Evolutionary conservation across 768 basidiomycete genomes (phyloP).

Genomic region (Tephrocybe sp.): DNA sequence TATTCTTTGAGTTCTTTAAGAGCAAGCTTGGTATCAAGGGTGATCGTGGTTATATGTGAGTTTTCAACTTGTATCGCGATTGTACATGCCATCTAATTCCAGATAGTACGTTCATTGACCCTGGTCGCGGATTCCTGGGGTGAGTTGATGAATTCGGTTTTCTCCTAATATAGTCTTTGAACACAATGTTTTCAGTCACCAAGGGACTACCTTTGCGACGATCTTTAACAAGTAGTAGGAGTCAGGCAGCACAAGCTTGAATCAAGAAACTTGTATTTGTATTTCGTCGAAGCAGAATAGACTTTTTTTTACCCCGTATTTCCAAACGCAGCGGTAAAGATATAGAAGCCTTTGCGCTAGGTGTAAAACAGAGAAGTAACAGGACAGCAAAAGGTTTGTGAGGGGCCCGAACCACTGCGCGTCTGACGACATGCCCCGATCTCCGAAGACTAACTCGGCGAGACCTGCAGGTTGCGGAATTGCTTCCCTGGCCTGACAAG

Average conservation of each 20-base stretch:
- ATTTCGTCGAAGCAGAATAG: not conserved
- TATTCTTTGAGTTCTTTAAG: constrained; percentile 52
- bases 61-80: not conserved
- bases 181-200: constrained; percentile 24
- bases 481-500: constrained; percentile 88
- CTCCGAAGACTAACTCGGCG: constrained; percentile 93
- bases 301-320: no score
- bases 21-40: constrained; percentile 46
- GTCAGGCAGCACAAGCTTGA: not conserved
- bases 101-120: constrained; percentile 46
- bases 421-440: constrained; percentile 83
- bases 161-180: not conserved
- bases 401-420: constrained; percentile 74
- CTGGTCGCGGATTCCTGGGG: constrained; percentile 48
- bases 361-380: not conserved
- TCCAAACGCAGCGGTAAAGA: no score
- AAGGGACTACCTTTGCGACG: constrained; percentile 43
- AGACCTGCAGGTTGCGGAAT: constrained; percentile 87
- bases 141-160: constrained; percentile 20
- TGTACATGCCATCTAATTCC: not conserved
- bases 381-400: constrained; percentile 66
- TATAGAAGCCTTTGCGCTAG: no score
- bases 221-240: constrained; percentile 30
- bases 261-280: not conserved
- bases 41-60: constrained; percentile 61